phyloP scores from a whole-genome alignment of 352 stramenopile species.

The Peronospora farinosa region DNA sequence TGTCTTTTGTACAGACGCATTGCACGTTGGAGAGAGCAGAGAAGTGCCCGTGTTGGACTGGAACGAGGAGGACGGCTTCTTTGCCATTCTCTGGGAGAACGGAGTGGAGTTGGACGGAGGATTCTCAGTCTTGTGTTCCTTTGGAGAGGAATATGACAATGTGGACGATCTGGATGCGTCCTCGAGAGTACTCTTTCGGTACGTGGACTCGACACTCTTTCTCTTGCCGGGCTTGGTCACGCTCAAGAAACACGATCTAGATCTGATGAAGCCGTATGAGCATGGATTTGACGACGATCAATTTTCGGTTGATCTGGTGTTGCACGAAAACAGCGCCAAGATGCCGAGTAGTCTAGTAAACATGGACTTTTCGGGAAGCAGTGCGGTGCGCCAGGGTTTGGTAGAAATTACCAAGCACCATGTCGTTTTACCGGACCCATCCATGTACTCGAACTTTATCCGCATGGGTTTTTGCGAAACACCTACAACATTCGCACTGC shows the following conservation, averaged over 20 bases:
- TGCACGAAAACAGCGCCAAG: constrained; percentile 52
- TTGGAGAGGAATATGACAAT: constrained; percentile 69
- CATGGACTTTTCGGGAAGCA: constrained; percentile 65
- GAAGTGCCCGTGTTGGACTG: constrained; percentile 61
- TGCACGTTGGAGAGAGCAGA: constrained; percentile 9
- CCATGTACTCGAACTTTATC: constrained; percentile 79
- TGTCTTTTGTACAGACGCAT: constrained; percentile 52
- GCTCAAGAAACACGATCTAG: constrained; percentile 62
- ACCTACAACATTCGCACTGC: constrained; percentile 67
- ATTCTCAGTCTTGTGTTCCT: constrained; percentile 81
- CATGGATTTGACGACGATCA: constrained; percentile 75
- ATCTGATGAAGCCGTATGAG: constrained; percentile 85
- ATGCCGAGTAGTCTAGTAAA: constrained; percentile 33
- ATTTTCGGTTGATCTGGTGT: constrained; percentile 73
- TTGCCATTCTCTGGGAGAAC: constrained; percentile 75
- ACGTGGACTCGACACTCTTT: constrained; percentile 79
- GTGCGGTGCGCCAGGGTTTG: constrained; percentile 57
- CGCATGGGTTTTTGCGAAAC: constrained; percentile 73
- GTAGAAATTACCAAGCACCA: constrained; percentile 81
- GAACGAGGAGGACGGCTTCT: constrained; percentile 74
- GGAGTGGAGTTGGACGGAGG: constrained; percentile 69
- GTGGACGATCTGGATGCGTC: constrained; percentile 51
- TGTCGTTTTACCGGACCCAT: constrained; percentile 60
- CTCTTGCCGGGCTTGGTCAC: constrained; percentile 58
- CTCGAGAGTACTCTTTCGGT: constrained; percentile 68